Evolutionary conservation across 148 eudicot species (phyloP), one percentile per base, ranked within the genome.

Genomic region (Vaccinium myrtillus): DNA sequence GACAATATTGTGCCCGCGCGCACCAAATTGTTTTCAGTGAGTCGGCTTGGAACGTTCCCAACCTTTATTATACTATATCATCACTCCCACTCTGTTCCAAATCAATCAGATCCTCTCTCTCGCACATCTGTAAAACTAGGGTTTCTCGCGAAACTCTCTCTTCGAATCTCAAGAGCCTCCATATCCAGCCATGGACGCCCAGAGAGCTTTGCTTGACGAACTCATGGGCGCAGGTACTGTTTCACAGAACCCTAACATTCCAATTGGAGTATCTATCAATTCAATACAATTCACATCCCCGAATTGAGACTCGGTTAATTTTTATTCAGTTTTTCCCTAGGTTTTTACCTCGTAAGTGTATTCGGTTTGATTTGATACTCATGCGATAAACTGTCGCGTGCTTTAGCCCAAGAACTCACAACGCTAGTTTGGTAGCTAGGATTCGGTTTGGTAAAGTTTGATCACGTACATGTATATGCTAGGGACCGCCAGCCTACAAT

Each of bases 121-220:
- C 46, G 23, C 25, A 5, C n/a, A 1, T 65, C 43, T 25, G 39
- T 55, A 25, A 16, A 25, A 15, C 63, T 82, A 70, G 77, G 84
- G 77, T 82, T 83, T 12, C 61, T 50, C 18, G 23, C 16, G 15
- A 15, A 56, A n/a, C 1, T 69, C 9, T 50, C 11, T 25, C 43
- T 83, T 43, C 51, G 23, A 54, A 74, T 73, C 76, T 6, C 84
- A 14, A 54, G 55, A 19, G n/a, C 67, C 36, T 83, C 69, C 54
- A n/a, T 54, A 36, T n/a, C 51, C 58, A 55, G 76, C 87, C 82
- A 97, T 97, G 99, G 99, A 97, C 83, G 99, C 99, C 25, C 99
- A 97, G 85, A 89, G 99, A 88, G 99, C 99, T 88, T 92, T 97
- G 87, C 96, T 97, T 59, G 99, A 97, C 69, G 99, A 95, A 93